Percentiles rank a stretch among this genome's conserved stretches.
phyloP scores from a whole-genome alignment of 2,329 filamentous ascomycete genomes.

The Xylaria sp. region DNA sequence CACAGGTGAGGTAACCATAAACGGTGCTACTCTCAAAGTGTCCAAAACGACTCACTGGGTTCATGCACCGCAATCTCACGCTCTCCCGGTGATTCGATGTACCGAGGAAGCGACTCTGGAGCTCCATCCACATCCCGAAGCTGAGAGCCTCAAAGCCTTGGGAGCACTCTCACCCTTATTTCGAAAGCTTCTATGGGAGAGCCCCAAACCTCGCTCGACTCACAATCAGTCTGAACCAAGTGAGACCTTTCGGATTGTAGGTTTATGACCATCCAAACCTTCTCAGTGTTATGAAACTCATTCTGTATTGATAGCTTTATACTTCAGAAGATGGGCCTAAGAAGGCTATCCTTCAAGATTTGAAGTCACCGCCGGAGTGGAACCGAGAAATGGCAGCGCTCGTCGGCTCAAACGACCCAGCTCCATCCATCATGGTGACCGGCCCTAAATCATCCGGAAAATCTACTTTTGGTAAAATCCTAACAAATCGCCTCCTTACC shows the following conservation, averaged over 20 bases:
- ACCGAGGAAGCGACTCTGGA: conserved; percentile 57
- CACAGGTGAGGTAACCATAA: conserved; percentile 67
- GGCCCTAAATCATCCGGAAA: conserved; percentile 77
- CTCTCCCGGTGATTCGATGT: conserved; percentile 69
- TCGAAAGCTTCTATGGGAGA: conserved; percentile 67
- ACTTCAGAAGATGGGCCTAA: conserved; percentile 59
- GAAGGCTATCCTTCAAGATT: conserved; percentile 56
- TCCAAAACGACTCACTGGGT: conserved; percentile 59
- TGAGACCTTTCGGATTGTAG: conserved; percentile 58
- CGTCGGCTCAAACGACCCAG: conserved; percentile 44
- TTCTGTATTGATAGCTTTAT: conserved; percentile 53
- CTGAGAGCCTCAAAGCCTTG: conserved; percentile 57
- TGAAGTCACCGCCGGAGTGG: conserved; percentile 65
- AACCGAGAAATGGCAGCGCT: conserved; percentile 62
- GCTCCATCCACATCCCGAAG: conserved; percentile 58
- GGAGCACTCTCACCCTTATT: conserved; percentile 70
- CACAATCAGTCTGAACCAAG: conserved; percentile 31
- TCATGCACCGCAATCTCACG: conserved; percentile 71
- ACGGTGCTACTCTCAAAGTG: conserved; percentile 65
- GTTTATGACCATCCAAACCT: conserved; percentile 23
- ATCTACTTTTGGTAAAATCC: conserved; percentile 72
- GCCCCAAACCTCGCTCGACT: conserved; percentile 35
- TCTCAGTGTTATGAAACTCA: conserved; percentile 32
- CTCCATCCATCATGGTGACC: conserved; percentile 61
- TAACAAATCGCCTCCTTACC: conserved; percentile 71